A percentile compares a stretch with the other conserved stretches of the same genome.
Conservation (phyloP, 176 grass and related monocot species). For the Phoenix dactylifera region DNA sequence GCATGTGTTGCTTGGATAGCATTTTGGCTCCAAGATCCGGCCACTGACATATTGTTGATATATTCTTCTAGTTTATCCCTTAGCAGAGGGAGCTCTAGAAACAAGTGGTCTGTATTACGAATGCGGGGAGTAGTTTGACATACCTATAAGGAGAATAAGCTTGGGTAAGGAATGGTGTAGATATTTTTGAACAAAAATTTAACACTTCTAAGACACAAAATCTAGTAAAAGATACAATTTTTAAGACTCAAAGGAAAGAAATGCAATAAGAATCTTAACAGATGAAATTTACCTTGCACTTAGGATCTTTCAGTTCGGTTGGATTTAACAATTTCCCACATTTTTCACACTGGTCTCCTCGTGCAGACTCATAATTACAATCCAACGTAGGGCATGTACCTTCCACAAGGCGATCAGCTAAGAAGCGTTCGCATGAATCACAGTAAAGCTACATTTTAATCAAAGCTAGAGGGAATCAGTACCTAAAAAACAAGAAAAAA, state of each 20-base stretch:
- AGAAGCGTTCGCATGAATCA: conserved; percentile 70
- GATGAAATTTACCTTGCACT: conserved; percentile 64
- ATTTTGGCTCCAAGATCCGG: conserved; percentile 96
- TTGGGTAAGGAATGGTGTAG: no score
- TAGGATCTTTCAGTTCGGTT: conserved; percentile 79
- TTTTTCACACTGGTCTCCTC: conserved; percentile 94
- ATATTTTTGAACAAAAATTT: no score
- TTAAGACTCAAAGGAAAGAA: not conserved
- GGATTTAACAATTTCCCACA: conserved; percentile 94
- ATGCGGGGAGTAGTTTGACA: conserved; percentile 66
- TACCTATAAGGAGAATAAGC: conserved; percentile 25
- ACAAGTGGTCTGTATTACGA: conserved; percentile 91
- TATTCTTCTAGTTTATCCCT: conserved; percentile 74
- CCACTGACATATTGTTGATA: conserved; percentile 71
- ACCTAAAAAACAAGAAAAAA: conserved; percentile 17
- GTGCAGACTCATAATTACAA: conserved; percentile 61
- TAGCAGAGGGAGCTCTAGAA: conserved; percentile 84
- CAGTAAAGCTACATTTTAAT: conserved; percentile 61
- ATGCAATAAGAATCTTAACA: not conserved
- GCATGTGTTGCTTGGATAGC: conserved; percentile 95
- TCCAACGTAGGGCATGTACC: conserved; percentile 73
- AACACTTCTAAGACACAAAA: no score
- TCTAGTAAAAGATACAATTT: not conserved
- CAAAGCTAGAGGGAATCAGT: not conserved
- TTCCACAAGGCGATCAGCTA: conserved; percentile 89